Base-by-base conservation (phyloP, 768 basidiomycete genomes). In the Boletales sp. region DNA sequence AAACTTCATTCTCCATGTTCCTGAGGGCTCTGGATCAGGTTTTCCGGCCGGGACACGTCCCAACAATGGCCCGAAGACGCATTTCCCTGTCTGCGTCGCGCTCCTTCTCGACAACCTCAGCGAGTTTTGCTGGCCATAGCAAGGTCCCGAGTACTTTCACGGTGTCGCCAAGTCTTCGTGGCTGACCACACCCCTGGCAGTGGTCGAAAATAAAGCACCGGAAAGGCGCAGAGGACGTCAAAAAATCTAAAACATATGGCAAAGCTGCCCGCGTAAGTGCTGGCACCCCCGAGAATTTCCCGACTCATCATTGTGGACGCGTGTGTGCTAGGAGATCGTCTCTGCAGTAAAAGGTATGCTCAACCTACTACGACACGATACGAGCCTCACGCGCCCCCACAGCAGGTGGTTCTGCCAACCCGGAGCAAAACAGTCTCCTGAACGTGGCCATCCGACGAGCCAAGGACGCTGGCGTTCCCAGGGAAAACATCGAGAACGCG, bases 201-300 rank as follows among this genome's bases (percentile, higher is more conserved):
- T 87, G 84, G 85, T 85, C 85, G 0, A 87, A 87, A 75, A 87
- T 87, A 60, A 85, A 86, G 61, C 77, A 83, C 48, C 79, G 74
- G 60, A 87, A 87, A 59, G 85, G 82, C 15, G 68, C 73, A n/a
- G 79, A 75, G 54, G 86, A 87, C 61, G 71, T 73, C 8, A 77
- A 80, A 57, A 84, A 79, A 62, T 78, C 83, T 45, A 69, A 71
- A 38, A 40, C 82, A n/a, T 84, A 80, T 42, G 72, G 78, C 31
- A 82, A 72, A 62, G 76, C 78, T 14, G 73, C 72, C 50, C 72
- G 75, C 50, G 86, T 87, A 64, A 35, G 82, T 57, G 35, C 19
- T 13, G 3, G 12, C 40, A 40, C 15, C 45, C 4, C 19, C 21
- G 21, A 21, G 21, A 4, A 21, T 21, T 21, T 21, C 21, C 21